Conservation (phyloP, 495 filamentous ascomycete species). For the Hypoxylon fragiforme region DNA sequence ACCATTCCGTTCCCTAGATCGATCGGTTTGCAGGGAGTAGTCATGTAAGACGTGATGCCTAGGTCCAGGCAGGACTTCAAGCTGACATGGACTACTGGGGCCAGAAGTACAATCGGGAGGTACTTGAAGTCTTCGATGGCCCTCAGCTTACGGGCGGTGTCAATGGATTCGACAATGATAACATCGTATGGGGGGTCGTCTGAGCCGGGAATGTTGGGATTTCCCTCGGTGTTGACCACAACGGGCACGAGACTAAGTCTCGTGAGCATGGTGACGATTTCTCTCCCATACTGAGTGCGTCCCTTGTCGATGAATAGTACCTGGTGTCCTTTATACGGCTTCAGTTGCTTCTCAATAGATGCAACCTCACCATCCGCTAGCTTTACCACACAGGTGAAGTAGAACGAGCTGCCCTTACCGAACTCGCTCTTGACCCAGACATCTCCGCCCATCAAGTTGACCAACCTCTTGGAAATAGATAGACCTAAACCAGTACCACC, state of each 20-base stretch:
- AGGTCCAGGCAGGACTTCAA: constrained; percentile 94
- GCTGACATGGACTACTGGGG: constrained; percentile 87
- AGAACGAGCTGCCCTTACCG: constrained; percentile 92
- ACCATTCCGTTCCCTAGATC: constrained; percentile 98
- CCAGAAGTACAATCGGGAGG: constrained; percentile 92
- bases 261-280: constrained; percentile 79
- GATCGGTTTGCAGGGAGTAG: constrained; percentile 90
- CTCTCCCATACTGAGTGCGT: constrained; percentile 72
- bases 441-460: constrained; percentile 96
- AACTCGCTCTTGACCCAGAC: constrained; percentile 96
- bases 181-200: constrained; percentile 78
- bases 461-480: constrained; percentile 93
- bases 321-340: constrained; percentile 87
- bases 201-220: constrained; percentile 55
- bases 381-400: constrained; percentile 93
- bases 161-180: constrained; percentile 93
- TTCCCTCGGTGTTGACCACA: constrained; percentile 73
- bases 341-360: constrained; percentile 79
- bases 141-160: constrained; percentile 81
- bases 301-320: constrained; percentile 97
- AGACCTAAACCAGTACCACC: constrained; percentile 94
- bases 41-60: constrained; percentile 98
- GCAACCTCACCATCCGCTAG: constrained; percentile 80
- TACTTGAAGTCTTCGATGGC: constrained; percentile 95
- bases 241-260: constrained; percentile 79